Evolutionary conservation across 345 rosid genomes (phyloP).

Genomic region (Corchorus olitorius): DNA sequence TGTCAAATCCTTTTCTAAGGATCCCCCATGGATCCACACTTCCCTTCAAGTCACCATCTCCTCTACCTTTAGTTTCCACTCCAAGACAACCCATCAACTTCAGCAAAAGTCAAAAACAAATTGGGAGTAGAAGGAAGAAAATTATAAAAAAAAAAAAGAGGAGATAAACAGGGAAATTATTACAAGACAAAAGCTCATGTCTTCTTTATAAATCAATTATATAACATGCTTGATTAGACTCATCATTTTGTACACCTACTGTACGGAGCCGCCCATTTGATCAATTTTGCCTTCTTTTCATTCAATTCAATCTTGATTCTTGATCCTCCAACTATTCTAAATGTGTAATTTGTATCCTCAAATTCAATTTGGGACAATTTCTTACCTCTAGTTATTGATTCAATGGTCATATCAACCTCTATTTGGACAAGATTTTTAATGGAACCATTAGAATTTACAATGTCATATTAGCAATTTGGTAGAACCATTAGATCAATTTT

Average conservation of each 20-base stretch:
- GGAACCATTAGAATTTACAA: too few relatives aligned
- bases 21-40: slow-evolving; percentile 58
- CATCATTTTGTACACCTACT: not conserved
- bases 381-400: too few relatives aligned
- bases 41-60: slow-evolving; percentile 53
- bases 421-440: too few relatives aligned
- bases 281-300: not conserved
- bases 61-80: slow-evolving; percentile 38
- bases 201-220: not conserved
- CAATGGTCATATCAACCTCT: too few relatives aligned
- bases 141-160: not conserved
- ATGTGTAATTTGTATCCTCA: too few relatives aligned
- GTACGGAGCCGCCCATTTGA: not conserved
- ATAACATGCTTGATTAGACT: slow-evolving; percentile 15
- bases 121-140: not conserved
- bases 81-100: slow-evolving; percentile 47
- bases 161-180: not conserved
- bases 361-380: too few relatives aligned
- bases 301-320: not conserved
- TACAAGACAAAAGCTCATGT: not conserved
- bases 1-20: slow-evolving; percentile 67
- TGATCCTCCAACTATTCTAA: too few relatives aligned
- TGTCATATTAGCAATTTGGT: too few relatives aligned
- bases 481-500: too few relatives aligned
- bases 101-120: slow-evolving; percentile 34